Percentiles rank a stretch among this genome's conserved stretches.
phyloP scores from a whole-genome alignment of 495 filamentous ascomycete genomes.

The Terfezia claveryi region DNA sequence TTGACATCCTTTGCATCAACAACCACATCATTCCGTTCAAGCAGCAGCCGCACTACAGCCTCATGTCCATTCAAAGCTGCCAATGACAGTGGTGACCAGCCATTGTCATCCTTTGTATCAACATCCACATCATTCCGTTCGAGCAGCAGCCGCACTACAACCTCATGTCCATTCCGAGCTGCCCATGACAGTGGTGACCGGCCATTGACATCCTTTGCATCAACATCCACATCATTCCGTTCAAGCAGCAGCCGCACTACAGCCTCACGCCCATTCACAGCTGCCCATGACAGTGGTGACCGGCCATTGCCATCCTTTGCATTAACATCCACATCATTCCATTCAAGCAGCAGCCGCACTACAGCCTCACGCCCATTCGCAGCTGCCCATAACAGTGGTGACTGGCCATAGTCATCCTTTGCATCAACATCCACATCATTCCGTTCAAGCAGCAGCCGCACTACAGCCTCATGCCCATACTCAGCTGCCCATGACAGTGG shows the following conservation, averaged over 20 bases:
- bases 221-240: slow-evolving; percentile 1
- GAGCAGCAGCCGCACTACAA: slow-evolving; percentile 10
- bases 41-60: no score
- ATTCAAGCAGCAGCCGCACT: no score
- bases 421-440: slow-evolving; percentile 3
- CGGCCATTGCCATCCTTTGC: no score
- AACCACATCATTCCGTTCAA: no score
- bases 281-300: no score
- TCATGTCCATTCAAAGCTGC: slow-evolving; percentile 9
- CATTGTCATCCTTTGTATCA: background rate
- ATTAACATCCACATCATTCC: no score
- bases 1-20: no score
- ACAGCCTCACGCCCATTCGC: slow-evolving; percentile 19
- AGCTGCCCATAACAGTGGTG: slow-evolving; percentile 22
- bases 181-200: slow-evolving; percentile 17
- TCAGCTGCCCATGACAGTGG: slow-evolving; percentile 21
- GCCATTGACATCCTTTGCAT: slow-evolving; percentile 9
- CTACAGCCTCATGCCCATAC: slow-evolving; percentile 7
- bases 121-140: slow-evolving; percentile 6
- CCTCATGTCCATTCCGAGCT: slow-evolving; percentile 8
- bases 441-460: slow-evolving; percentile 9
- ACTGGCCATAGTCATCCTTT: slow-evolving; percentile 4
- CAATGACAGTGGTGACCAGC: slow-evolving; percentile 1
- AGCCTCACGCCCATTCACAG: no score
- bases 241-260: slow-evolving; percentile 15